Evolutionary conservation across 2,329 filamentous ascomycete species (phyloP), one percentile per base, ranked within the genome.

Genomic region (Xylaria sp.): DNA sequence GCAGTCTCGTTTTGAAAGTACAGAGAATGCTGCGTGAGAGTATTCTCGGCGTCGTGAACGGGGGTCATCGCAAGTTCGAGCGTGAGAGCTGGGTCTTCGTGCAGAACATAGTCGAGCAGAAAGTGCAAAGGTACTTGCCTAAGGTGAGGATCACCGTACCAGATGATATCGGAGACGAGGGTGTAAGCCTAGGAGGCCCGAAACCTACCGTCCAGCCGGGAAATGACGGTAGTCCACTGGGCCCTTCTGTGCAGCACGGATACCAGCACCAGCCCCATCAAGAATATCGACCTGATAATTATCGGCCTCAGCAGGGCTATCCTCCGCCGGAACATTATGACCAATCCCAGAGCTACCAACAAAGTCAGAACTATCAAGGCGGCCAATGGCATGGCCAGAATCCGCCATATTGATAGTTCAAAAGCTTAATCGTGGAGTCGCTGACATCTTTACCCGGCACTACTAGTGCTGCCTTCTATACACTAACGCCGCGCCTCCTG

Each of bases 31-130:
- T 84, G 18, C 82, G 82, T 1, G 80, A 83, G 75, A 80, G 81
- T 62, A 82, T 84, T 47, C 70, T 84, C 81, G 80, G 78, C 0
- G 77, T 84, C 0, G 82, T 84, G 23, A 84, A 83, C 64, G 82
- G 82, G 6, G 82, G 82, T 0, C 82, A 84, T 59, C 82, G 82
- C 75, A 83, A 82, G 76, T 83, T 84, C 62, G 82, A 84, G 78
- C 77, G 77, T 21, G 74, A 82, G 71, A 84, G 81, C 68, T 84
- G 82, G 82, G 73, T 82, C 6, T 84, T 83, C 71, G 82, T 84
- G 65, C 82, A 84, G 71, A 78, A 77, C 12, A 83, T 81, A 65
- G 82, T 84, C 21, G 81, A 84, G 76, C 72, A 78, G 51, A 84
- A 84, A 77, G 82, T 84, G 51, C 82, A 83, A 69, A 81, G 76